These are phyloP conservation scores for Ammopiptanthus mongolicus DNA, from an alignment of 306 rosid genomes.

Conservation along the genomic window DNA sequence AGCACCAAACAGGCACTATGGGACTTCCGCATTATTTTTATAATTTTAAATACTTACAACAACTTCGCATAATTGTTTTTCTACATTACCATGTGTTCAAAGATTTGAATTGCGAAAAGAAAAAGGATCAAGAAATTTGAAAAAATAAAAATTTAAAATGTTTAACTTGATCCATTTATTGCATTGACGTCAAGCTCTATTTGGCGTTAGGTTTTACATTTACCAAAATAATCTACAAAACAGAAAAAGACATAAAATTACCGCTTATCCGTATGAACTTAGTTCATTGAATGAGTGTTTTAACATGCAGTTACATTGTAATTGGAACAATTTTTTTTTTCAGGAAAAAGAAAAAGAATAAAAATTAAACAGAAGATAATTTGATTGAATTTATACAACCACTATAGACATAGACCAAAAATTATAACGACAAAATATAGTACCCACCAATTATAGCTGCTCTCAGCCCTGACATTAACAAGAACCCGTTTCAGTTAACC, in stretches of 20 bases:
- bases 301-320: conserved; percentile 23
- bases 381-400: conserved; percentile 25
- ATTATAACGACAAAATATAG: conserved; percentile 18
- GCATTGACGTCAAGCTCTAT: background rate
- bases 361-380: conserved; percentile 15
- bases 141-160: background rate
- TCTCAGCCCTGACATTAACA: conserved; percentile 18
- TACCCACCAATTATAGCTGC: conserved; percentile 14
- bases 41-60: too few species aligned
- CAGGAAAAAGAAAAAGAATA: background rate
- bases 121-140: background rate
- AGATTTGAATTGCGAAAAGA: too few species aligned
- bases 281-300: conserved; percentile 2
- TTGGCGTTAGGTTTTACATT: background rate
- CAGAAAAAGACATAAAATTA: background rate
- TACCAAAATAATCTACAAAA: background rate
- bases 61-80: too few species aligned
- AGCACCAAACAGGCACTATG: too few species aligned
- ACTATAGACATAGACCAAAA: conserved; percentile 27
- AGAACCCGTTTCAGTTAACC: conserved; percentile 20
- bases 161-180: background rate
- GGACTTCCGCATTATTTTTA: too few species aligned
- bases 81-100: background rate
- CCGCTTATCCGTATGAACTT: background rate
- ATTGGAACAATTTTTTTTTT: background rate